Evolutionary conservation across 2,329 filamentous ascomycete species (phyloP).

Genomic region (Phaeosphaeriaceae sp.): DNA sequence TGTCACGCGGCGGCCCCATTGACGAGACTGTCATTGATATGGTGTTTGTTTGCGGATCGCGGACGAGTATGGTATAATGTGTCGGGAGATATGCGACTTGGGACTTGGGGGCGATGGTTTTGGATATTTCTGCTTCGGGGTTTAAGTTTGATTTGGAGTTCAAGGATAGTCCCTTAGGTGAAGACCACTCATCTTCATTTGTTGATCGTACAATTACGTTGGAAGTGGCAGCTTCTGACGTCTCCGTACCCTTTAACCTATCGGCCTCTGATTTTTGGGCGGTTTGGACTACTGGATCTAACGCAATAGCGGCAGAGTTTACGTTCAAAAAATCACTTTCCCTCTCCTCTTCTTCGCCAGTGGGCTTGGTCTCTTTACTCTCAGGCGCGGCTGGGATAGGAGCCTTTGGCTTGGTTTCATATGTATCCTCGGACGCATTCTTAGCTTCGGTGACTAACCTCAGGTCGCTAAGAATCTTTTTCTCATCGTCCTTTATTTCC

Average conservation of each 20-base stretch:
- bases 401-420: constrained; percentile 28
- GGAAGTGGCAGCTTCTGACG: too few relatives aligned
- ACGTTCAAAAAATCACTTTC: constrained; percentile 23
- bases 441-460: constrained; percentile 32
- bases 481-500: constrained; percentile 11
- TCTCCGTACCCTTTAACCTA: too few relatives aligned
- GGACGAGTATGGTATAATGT: constrained; percentile 35
- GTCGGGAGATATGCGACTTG: constrained; percentile 8
- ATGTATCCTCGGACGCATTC: constrained; percentile 35
- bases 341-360: background rate
- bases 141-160: background rate
- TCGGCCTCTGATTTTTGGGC: too few relatives aligned
- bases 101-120: background rate
- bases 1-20: constrained; percentile 19
- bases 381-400: too few relatives aligned
- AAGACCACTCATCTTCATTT: too few relatives aligned
- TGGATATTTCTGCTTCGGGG: background rate
- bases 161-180: background rate
- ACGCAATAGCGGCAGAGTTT: constrained; percentile 3
- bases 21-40: constrained; percentile 35
- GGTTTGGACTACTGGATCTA: too few relatives aligned
- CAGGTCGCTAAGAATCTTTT: constrained; percentile 22
- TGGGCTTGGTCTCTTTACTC: too few relatives aligned
- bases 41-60: constrained; percentile 33
- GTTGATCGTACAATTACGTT: too few relatives aligned